phyloP scores from a whole-genome alignment of 2,329 filamentous ascomycete species.

The Xylariaceae sp. region DNA sequence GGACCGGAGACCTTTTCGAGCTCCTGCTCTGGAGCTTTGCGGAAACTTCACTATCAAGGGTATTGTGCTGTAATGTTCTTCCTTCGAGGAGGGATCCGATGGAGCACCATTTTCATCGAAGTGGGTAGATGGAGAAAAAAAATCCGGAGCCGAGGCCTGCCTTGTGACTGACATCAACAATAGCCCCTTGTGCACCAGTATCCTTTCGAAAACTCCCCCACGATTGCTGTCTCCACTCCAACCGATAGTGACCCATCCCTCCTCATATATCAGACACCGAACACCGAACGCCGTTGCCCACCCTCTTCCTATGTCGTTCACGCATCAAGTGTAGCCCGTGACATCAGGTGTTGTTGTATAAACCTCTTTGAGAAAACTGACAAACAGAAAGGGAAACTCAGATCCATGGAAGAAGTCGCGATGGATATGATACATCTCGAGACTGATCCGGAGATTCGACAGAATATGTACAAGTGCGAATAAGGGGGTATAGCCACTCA shows the following conservation, averaged over 20 bases:
- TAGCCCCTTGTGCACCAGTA: not conserved
- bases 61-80: slow-evolving; percentile 18
- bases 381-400: slow-evolving; percentile 24
- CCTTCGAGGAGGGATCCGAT: slow-evolving; percentile 3
- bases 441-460: slow-evolving; percentile 25
- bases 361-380: slow-evolving; percentile 26
- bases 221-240: not conserved
- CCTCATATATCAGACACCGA: slow-evolving; percentile 22
- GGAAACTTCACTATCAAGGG: slow-evolving; percentile 12
- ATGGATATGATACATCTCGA: slow-evolving; percentile 35
- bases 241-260: slow-evolving; percentile 3
- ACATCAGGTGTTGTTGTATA: slow-evolving; percentile 30
- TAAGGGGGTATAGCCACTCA: slow-evolving; percentile 10
- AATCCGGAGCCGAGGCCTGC: slow-evolving; percentile 2
- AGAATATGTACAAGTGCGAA: slow-evolving; percentile 32
- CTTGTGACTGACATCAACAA: slow-evolving; percentile 7
- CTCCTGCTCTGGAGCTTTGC: not conserved
- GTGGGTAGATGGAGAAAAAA: slow-evolving; percentile 1
- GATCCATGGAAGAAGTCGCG: slow-evolving; percentile 24
- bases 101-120: slow-evolving; percentile 7
- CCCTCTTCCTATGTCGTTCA: slow-evolving; percentile 25
- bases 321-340: slow-evolving; percentile 27
- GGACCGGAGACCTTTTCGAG: slow-evolving; percentile 5
- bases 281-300: slow-evolving; percentile 30
- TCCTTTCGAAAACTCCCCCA: slow-evolving; percentile 3